Evolutionary conservation across 2,329 filamentous ascomycete species (phyloP), one percentile per base, ranked within the genome.

Genomic region (Monosporascus sp.): DNA sequence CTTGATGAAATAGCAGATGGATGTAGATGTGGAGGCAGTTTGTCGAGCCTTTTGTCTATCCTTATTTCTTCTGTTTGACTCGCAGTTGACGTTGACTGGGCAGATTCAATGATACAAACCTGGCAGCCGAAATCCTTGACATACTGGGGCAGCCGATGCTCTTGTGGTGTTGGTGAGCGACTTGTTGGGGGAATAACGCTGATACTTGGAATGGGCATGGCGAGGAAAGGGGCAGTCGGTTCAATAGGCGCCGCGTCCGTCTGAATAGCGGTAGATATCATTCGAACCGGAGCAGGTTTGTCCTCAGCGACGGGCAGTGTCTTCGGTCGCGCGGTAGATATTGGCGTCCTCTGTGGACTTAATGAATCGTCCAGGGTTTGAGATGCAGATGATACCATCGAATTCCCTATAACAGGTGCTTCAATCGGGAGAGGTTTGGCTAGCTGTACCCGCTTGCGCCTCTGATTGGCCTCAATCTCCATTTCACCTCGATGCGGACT

Each of bases 51-150:
- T 72, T 84, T 83, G 65, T 96, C 92, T 6, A 95, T 82, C 52
- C 89, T 83, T 54, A 97, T 97, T 55, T 90, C 89, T 61, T 97
- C 92, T 0, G 94, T 99, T 74, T 99, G 94, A 54, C 92, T 73
- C 3, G 69, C 67, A 11, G 67, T 79, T 2, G 81, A 84, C 46
- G 72, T 77, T 52, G 79, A 86, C 41, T 73, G 74, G 60, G 76
- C 75, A 18, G 75, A 63, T 37, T 75, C 64, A 11, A 78, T 69
- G 48, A 84, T 74, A 38, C 79, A 78, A 26, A 91, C 91, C 70
- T 99, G 94, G 63, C 88, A 93, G 18, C 85, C 86, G 58, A 88
- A 85, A 70, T 91, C 91, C 68, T 91, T 97, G 57, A 84, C 84
- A 53, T 92, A 85, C 51, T 91, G 91, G 31, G 96, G 85, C 51